These are phyloP conservation scores for Rheum nobile DNA, from an alignment of 148 eudicot species.

Conservation along the genomic window DNA sequence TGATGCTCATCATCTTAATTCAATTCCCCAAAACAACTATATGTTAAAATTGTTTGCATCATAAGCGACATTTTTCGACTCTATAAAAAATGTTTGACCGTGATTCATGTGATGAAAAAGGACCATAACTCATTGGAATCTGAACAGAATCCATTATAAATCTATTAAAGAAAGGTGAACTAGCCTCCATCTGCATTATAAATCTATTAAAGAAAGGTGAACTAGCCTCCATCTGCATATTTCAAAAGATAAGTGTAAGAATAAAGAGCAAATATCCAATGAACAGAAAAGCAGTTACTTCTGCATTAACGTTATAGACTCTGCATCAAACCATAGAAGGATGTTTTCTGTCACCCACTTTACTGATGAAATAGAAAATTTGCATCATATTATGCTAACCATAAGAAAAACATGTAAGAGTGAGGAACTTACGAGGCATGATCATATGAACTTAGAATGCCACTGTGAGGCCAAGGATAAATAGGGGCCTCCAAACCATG, in stretches of 20 bases:
- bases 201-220: not conserved
- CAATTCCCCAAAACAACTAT: not conserved
- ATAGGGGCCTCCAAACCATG: conserved; percentile 62
- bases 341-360: not conserved
- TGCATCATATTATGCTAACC: not conserved
- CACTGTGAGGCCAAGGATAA: conserved; percentile 95
- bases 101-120: not conserved
- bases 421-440: conserved; percentile 77
- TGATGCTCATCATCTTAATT: not conserved
- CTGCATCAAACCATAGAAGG: not conserved
- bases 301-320: not conserved
- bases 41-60: not conserved
- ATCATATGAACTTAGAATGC: conserved; percentile 92
- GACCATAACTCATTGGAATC: too few species aligned
- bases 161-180: not conserved
- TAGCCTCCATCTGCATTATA: not conserved
- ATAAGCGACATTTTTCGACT: not conserved
- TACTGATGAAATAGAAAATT: not conserved
- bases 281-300: too few species aligned
- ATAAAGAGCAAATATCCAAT: not conserved
- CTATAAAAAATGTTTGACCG: not conserved
- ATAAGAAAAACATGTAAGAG: not conserved
- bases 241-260: not conserved
- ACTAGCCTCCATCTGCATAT: not conserved
- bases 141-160: too few species aligned